Evolutionary conservation across 192 early-diverging fungal species (phyloP).

Genomic region (Backusella psychrophila): DNA sequence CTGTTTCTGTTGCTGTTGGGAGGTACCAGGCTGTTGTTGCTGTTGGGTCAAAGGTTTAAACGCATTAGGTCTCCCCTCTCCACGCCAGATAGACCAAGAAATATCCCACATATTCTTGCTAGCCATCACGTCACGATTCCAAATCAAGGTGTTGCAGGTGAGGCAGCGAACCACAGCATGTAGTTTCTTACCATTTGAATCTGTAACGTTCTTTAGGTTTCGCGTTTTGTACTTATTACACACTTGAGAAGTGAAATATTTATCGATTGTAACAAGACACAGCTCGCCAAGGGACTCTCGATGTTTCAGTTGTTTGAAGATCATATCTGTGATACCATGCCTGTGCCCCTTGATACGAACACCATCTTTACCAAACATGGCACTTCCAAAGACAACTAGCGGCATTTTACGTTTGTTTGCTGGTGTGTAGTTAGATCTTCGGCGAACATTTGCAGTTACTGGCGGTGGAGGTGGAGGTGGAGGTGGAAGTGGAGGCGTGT

Average conservation of each 20-base stretch:
- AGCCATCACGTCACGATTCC: background rate
- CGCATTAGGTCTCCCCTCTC: background rate
- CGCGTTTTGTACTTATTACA: background rate
- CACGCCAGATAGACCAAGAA: background rate
- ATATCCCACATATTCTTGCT: background rate
- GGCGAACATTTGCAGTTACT: background rate
- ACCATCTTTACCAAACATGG: background rate
- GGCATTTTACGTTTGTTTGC: background rate
- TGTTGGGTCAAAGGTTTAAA: background rate
- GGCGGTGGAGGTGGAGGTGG: no score
- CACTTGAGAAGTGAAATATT: background rate
- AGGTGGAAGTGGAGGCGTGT: background rate
- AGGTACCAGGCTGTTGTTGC: background rate
- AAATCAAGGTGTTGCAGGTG: background rate
- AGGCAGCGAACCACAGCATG: background rate
- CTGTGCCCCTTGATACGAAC: background rate
- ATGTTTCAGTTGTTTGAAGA: background rate
- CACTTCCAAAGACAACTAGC: background rate
- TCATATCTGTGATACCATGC: background rate
- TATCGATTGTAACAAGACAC: background rate
- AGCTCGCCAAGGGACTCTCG: constrained; percentile 9
- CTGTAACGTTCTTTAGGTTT: background rate
- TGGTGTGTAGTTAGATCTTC: background rate
- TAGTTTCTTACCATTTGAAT: background rate
- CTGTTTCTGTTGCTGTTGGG: background rate